phyloP scores from a whole-genome alignment of 768 basidiomycete genomes.

The Naganishia randhawae region DNA sequence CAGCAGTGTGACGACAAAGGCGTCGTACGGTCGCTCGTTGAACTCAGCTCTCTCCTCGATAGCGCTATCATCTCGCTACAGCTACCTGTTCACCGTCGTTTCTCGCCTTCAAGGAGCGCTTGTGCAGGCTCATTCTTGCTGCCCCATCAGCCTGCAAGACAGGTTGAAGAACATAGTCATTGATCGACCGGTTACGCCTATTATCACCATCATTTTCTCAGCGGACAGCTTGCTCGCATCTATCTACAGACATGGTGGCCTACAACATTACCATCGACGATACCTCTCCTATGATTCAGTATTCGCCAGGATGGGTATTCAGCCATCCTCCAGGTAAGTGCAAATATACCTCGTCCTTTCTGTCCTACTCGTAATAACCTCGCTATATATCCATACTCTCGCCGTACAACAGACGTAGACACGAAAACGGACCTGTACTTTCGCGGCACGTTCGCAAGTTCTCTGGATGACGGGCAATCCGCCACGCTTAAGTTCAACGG shows the following conservation, averaged over 20 bases:
- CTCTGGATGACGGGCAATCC: not conserved
- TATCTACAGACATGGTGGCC: not conserved
- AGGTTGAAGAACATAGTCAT: not conserved
- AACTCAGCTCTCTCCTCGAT: too few relatives aligned
- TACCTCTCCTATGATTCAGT: conserved; percentile 22
- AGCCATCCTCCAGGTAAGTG: not conserved
- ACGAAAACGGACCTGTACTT: conserved; percentile 5
- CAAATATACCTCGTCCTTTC: not conserved
- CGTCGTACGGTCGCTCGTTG: too few relatives aligned
- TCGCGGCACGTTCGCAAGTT: not conserved
- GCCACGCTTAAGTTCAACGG: conserved; percentile 21
- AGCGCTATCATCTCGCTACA: too few relatives aligned
- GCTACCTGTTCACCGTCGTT: too few relatives aligned
- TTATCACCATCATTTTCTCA: too few relatives aligned
- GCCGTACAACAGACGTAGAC: conserved; percentile 1
- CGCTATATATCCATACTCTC: not conserved
- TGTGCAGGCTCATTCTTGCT: too few relatives aligned
- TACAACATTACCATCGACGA: conserved; percentile 27
- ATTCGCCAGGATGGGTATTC: conserved; percentile 9
- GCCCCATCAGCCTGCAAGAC: not conserved
- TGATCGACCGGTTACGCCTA: not conserved
- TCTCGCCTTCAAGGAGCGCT: too few relatives aligned
- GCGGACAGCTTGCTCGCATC: not conserved
- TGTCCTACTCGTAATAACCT: not conserved
- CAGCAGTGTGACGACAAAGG: too few relatives aligned